These are phyloP conservation scores for Tardiomyces digboiensis DNA, from an alignment of 1,139 yeast genomes.

Conservation along the genomic window DNA sequence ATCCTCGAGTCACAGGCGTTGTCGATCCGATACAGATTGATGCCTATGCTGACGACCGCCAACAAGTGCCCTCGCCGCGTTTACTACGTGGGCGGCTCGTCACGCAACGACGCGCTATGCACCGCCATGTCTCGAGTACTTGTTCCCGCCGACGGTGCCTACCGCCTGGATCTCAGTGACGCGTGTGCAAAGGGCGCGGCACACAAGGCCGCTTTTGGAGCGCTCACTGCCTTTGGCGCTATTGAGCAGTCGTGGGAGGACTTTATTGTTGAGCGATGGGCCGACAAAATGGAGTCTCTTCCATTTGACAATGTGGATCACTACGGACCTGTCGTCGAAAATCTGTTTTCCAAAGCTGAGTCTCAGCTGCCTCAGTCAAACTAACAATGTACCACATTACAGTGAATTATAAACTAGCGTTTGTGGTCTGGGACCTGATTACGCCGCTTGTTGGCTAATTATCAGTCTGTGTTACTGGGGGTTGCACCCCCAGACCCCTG, in stretches of 20 bases:
- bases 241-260: slow-evolving; percentile 13
- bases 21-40: slow-evolving; percentile 70
- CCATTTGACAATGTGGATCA: neutral
- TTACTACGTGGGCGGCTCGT: slow-evolving; percentile 85
- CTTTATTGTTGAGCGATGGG: neutral
- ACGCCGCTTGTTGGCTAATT: neutral
- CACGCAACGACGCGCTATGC: slow-evolving; percentile 60
- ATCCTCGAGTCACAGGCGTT: slow-evolving; percentile 84
- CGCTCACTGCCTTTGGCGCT: slow-evolving; percentile 11
- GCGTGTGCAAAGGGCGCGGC: slow-evolving; percentile 98
- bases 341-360: neutral
- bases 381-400: too few relatives aligned
- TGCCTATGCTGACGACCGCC: slow-evolving; percentile 49
- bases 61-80: slow-evolving; percentile 52
- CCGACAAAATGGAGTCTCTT: neutral
- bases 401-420: too few relatives aligned
- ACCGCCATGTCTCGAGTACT: slow-evolving; percentile 60
- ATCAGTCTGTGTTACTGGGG: neutral
- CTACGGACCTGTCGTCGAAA: neutral
- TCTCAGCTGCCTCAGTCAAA: neutral
- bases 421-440: too few relatives aligned
- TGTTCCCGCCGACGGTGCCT: slow-evolving; percentile 55
- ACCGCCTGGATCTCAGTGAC: slow-evolving; percentile 67
- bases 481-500: neutral
- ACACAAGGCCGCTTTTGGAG: slow-evolving; percentile 66